Conservation (phyloP, 108 stramenopile species). For the Cyclotella sp. region DNA sequence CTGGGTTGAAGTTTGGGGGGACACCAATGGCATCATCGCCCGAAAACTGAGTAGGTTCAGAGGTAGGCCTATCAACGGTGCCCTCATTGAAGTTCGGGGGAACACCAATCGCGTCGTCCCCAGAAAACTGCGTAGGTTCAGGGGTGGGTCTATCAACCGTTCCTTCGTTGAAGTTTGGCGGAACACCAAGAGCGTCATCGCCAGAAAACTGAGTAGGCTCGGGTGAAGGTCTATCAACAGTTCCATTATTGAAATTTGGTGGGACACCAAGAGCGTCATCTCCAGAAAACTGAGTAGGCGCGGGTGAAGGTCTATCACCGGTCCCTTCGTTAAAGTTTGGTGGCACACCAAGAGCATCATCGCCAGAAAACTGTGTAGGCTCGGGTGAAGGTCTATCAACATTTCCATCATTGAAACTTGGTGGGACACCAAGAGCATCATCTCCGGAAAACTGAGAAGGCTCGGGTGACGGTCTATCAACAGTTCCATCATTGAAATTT, state of each 20-base stretch:
- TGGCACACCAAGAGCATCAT: conserved; percentile 6
- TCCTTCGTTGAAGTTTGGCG: background rate
- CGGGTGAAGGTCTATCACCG: background rate
- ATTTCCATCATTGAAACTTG: background rate
- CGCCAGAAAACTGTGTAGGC: background rate
- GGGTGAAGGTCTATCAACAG: background rate
- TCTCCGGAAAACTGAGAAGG: too few relatives aligned
- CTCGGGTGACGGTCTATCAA: too few relatives aligned
- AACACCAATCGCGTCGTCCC: conserved; percentile 9
- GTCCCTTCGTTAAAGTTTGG: background rate
- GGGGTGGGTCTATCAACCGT: background rate
- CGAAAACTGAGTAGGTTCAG: background rate
- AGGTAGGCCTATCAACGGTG: background rate
- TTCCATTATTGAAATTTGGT: background rate
- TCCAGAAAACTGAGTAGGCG: background rate
- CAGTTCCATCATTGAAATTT: background rate
- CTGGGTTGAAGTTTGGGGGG: background rate
- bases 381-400: too few relatives aligned
- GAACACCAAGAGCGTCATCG: conserved; percentile 11
- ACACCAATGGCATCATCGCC: conserved; percentile 15
- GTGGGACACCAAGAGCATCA: conserved; percentile 5
- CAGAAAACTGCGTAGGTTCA: background rate
- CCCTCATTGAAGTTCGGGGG: background rate
- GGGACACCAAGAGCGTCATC: conserved; percentile 12
- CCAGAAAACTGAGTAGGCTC: background rate